Evolutionary conservation across 768 basidiomycete species (phyloP).

Genomic region (Hygrophorus russula): DNA sequence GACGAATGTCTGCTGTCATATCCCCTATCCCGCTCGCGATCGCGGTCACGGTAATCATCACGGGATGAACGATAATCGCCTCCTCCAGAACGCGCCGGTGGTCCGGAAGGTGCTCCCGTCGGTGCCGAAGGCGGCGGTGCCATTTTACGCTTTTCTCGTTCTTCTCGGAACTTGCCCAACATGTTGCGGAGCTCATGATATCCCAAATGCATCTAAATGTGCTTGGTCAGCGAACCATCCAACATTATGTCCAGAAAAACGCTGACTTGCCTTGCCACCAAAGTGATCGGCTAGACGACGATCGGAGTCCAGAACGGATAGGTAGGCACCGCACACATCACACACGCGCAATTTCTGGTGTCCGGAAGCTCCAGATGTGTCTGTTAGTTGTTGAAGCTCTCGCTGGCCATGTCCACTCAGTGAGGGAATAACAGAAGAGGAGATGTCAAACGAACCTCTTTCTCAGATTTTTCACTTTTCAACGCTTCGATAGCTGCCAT

Average conservation of each 20-base stretch:
- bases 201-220: constrained; percentile 88
- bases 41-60: constrained; percentile 51
- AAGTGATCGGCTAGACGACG: constrained; percentile 98
- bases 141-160: constrained; percentile 71
- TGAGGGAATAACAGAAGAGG: constrained; percentile 4
- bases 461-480: constrained; percentile 91
- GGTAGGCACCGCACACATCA: constrained; percentile 99
- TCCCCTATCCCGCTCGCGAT: constrained; percentile 48
- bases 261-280: constrained; percentile 82
- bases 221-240: constrained; percentile 8
- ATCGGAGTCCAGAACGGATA: constrained; percentile 96
- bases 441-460: constrained; percentile 54
- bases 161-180: constrained; percentile 82
- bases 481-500: constrained; percentile 95
- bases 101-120: constrained; percentile 25
- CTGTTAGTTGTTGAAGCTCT: constrained; percentile 91
- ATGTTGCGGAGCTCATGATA: constrained; percentile 97
- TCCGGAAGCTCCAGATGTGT: constrained; percentile 97
- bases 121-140: constrained; percentile 32
- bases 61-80: constrained; percentile 49
- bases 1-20: constrained; percentile 60
- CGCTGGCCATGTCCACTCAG: constrained; percentile 33
- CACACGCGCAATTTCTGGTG: constrained; percentile 99
- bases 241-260: too few species aligned
- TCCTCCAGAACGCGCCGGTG: constrained; percentile 27